Conservation (phyloP, 2,329 filamentous ascomycete species). For the Neonectria faginata region DNA sequence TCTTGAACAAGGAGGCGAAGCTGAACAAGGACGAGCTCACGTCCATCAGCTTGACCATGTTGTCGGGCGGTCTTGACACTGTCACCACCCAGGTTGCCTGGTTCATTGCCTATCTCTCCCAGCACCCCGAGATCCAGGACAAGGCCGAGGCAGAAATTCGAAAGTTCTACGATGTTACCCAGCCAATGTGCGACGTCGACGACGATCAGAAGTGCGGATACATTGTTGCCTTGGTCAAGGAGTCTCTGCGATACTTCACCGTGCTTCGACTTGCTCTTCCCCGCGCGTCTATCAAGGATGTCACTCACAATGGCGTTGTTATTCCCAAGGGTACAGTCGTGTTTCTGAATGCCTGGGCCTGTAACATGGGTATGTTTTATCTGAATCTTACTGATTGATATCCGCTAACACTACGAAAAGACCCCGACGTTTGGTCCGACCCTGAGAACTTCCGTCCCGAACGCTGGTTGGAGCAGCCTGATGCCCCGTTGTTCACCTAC, state of each 20-base stretch:
- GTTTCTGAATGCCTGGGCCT: slow-evolving; percentile 76
- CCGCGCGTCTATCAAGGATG: slow-evolving; percentile 69
- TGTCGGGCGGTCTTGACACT: slow-evolving; percentile 75
- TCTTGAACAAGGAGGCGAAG: slow-evolving; percentile 71
- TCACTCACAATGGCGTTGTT: slow-evolving; percentile 66
- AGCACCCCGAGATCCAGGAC: slow-evolving; percentile 71
- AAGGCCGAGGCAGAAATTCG: slow-evolving; percentile 69
- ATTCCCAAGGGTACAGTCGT: slow-evolving; percentile 73
- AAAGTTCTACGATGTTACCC: slow-evolving; percentile 61
- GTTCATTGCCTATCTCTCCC: slow-evolving; percentile 70
- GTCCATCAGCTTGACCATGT: slow-evolving; percentile 75
- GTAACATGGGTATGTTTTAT: slow-evolving; percentile 69
- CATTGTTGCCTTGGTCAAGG: slow-evolving; percentile 71
- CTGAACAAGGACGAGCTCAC: slow-evolving; percentile 72
- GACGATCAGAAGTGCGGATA: slow-evolving; percentile 75
- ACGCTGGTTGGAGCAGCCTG: slow-evolving; percentile 67
- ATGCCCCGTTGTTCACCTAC: slow-evolving; percentile 74
- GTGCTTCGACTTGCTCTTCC: slow-evolving; percentile 73
- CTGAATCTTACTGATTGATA: neutral
- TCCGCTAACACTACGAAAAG: slow-evolving; percentile 22
- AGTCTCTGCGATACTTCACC: slow-evolving; percentile 72
- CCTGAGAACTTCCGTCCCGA: slow-evolving; percentile 68
- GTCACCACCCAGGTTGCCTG: slow-evolving; percentile 74
- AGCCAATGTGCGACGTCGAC: slow-evolving; percentile 68
- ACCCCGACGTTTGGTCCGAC: slow-evolving; percentile 52